A percentile compares a stretch with the other conserved stretches of the same genome.
Evolutionary conservation across 2,329 filamentous ascomycete genomes (phyloP).

Genomic region (Penicillium sp.): DNA sequence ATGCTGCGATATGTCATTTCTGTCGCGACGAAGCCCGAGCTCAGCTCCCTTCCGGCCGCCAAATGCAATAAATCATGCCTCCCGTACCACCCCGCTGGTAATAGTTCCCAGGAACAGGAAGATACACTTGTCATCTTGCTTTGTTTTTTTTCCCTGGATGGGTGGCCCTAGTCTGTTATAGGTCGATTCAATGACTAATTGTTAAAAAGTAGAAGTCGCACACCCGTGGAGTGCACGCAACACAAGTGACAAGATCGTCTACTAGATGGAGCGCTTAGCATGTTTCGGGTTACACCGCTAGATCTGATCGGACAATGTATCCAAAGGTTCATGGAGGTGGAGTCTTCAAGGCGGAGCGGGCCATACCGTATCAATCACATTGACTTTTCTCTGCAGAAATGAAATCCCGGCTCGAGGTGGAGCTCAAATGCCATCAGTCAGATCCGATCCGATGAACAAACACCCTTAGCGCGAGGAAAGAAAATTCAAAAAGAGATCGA

Average conservation of each 20-base stretch:
- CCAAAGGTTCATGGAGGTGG: background rate
- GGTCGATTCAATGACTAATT: background rate
- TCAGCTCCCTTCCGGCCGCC: slow-evolving; percentile 17
- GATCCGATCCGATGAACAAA: slow-evolving; percentile 3
- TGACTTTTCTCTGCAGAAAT: slow-evolving; percentile 13
- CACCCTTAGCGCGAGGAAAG: no score
- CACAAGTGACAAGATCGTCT: slow-evolving; percentile 1
- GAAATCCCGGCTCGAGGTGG: background rate
- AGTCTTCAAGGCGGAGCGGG: slow-evolving; percentile 3
- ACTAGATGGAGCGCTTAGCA: slow-evolving; percentile 12
- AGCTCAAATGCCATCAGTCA: slow-evolving; percentile 4
- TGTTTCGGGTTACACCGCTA: slow-evolving; percentile 27
- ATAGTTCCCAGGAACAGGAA: slow-evolving; percentile 6
- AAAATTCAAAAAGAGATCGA: background rate
- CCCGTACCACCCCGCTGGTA: slow-evolving; percentile 17
- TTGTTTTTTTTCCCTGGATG: background rate
- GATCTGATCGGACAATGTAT: slow-evolving; percentile 18
- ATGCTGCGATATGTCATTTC: slow-evolving; percentile 28
- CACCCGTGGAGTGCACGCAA: slow-evolving; percentile 2
- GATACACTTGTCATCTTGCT: background rate
- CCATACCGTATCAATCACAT: slow-evolving; percentile 21
- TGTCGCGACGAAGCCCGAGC: slow-evolving; percentile 7
- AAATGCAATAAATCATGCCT: slow-evolving; percentile 18
- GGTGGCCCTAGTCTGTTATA: background rate
- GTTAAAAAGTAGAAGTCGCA: background rate